phyloP scores from a whole-genome alignment of 108 stramenopile species.

The Skeletonema tropicum region DNA sequence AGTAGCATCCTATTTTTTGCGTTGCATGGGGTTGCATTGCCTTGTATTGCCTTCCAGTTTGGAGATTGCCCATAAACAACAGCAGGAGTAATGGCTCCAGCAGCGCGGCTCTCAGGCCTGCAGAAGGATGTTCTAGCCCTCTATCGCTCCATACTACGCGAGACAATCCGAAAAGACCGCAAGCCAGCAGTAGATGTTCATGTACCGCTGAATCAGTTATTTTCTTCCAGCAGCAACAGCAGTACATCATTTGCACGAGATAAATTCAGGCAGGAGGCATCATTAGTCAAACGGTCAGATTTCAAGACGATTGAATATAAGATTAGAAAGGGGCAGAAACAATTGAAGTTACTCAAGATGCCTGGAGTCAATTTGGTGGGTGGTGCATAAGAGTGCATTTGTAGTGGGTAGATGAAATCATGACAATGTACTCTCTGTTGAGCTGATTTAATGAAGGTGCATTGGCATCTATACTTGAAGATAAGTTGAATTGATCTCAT shows the following conservation, averaged over 20 bases:
- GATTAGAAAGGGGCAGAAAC: slow-evolving; percentile 80
- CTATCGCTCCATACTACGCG: slow-evolving; percentile 74
- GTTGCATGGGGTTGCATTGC: too few relatives aligned
- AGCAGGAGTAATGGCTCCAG: slow-evolving; percentile 1
- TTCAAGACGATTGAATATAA: slow-evolving; percentile 82
- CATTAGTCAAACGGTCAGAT: slow-evolving; percentile 58
- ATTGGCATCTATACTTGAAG: neutral
- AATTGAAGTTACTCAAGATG: slow-evolving; percentile 82
- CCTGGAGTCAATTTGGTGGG: slow-evolving; percentile 74
- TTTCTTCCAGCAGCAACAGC: slow-evolving; percentile 4
- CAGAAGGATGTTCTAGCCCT: slow-evolving; percentile 80
- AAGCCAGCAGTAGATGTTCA: slow-evolving; percentile 1
- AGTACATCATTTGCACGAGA: slow-evolving; percentile 60
- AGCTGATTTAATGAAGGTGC: neutral
- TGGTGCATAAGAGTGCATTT: slow-evolving; percentile 22
- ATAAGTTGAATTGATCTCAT: neutral
- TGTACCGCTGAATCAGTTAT: neutral
- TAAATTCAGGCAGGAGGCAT: slow-evolving; percentile 73
- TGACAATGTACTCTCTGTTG: neutral
- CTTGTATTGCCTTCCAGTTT: too few relatives aligned
- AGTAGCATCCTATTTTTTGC: too few relatives aligned
- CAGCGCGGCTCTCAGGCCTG: slow-evolving; percentile 64
- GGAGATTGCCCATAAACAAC: neutral
- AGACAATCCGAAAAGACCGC: slow-evolving; percentile 75
- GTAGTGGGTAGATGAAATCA: neutral